Percentiles rank a stretch among this genome's conserved stretches.
These are phyloP conservation scores for Stentor roeselii DNA, from an alignment of 73 alveolate species.

Conservation along the genomic window DNA sequence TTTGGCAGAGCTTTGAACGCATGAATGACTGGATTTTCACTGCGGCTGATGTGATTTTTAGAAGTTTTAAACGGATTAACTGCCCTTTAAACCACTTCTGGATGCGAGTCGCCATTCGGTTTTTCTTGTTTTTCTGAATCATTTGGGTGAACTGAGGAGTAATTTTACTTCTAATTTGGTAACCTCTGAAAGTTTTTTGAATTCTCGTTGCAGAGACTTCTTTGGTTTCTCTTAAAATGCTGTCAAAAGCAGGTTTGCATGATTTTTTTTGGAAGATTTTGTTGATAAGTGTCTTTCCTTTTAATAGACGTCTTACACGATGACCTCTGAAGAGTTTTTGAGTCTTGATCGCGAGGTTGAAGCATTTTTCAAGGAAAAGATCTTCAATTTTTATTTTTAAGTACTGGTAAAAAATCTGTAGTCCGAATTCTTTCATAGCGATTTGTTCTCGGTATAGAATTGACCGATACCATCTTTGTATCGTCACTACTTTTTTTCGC, in stretches of 20 bases:
- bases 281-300: too few species aligned
- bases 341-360: not conserved
- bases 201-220: not conserved
- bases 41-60: conserved; percentile 3
- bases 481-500: not conserved
- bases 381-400: not conserved
- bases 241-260: too few species aligned
- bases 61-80: not conserved
- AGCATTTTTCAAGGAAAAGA: not conserved
- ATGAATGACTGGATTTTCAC: not conserved
- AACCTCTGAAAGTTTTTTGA: conserved; percentile 10
- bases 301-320: not conserved
- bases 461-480: too few species aligned
- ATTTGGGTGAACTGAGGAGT: not conserved
- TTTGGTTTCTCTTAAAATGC: not conserved
- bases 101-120: not conserved
- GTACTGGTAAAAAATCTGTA: too few species aligned
- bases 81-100: not conserved
- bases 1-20: not conserved
- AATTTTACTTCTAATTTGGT: not conserved
- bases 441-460: too few species aligned
- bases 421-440: too few species aligned
- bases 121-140: not conserved
- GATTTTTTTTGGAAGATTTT: too few species aligned
- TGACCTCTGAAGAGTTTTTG: not conserved